Evolutionary conservation across 1,139 yeast genomes (phyloP), one percentile per base, ranked within the genome.

Genomic region (Yamadazyma mexicana): DNA sequence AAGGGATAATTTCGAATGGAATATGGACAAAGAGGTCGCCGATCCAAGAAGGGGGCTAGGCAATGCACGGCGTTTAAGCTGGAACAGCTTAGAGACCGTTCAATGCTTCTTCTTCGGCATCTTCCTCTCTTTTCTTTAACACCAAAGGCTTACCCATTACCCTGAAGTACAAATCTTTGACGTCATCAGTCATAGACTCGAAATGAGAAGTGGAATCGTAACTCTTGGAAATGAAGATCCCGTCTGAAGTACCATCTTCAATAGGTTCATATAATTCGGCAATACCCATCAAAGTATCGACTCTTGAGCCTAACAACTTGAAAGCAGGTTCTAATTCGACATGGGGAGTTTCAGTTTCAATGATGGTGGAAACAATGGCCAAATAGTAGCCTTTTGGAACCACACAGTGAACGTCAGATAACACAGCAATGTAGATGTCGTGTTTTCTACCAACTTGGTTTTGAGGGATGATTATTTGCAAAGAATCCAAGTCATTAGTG

Each of bases 181-280:
- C 95, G 61, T 92, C 98, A 60, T 92, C 98, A 34, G 98, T 92
- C 57, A 96, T 87, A 33, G 94, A 73, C 65, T 92, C 99, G 60
- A 92, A 92, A 68, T 92, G 99, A 10, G 97, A 88, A 9, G 95
- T 76, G 1, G 98, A 86, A 61, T 92, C 99, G 62, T 91, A 92
- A 45, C 95, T 85, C 69, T 78, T 86, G 37, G 97, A 88, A 44
- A 92, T 75, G 66, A 66, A 94, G 40, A 92, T 81, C 44, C 86
- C 82, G 61, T 85, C 91, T 48, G 77, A 70, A 24, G 84, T 71
- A 11, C 98, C 98, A 56, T 88, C 95, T 35, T 78, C 83, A 24
- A 70, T 61, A 16, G 99, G 98, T 64, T 87, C 97, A 54, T 85
- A 89, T 40, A 92, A 60, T 51, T 92, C 97, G 16, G 96, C 88